Evolutionary conservation across 2,329 filamentous ascomycete genomes (phyloP).

Genomic region (Helotiales sp.): DNA sequence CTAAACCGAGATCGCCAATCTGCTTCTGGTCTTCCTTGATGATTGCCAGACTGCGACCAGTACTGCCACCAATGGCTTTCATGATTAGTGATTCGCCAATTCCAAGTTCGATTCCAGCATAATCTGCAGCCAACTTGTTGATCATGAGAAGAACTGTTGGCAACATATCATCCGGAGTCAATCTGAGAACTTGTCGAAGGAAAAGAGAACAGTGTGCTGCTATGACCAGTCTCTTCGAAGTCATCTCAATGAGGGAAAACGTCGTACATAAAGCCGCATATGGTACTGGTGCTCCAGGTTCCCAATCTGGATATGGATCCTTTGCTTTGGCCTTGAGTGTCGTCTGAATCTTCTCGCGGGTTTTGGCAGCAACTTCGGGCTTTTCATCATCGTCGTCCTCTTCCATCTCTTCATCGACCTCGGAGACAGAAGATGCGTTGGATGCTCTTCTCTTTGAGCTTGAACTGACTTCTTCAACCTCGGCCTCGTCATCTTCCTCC

Average conservation of each 20-base stretch:
- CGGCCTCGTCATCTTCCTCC: conserved; percentile 47
- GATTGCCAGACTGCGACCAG: conserved; percentile 82
- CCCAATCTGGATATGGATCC: conserved; percentile 95
- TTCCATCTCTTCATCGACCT: conserved; percentile 51
- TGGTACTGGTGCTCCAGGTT: conserved; percentile 83
- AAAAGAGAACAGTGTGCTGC: conserved; percentile 88
- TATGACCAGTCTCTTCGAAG: conserved; percentile 87
- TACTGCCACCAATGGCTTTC: conserved; percentile 96
- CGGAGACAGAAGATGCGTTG: conserved; percentile 50
- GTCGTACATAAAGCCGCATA: conserved; percentile 95
- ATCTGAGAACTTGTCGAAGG: conserved; percentile 87
- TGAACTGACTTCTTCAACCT: conserved; percentile 42
- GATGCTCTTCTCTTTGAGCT: conserved; percentile 39
- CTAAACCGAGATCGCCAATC: conserved; percentile 91
- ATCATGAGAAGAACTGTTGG: conserved; percentile 94
- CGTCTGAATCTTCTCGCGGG: conserved; percentile 79
- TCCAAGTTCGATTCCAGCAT: conserved; percentile 94
- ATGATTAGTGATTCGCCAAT: conserved; percentile 98
- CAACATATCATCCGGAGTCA: conserved; percentile 86
- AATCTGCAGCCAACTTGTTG: conserved; percentile 96
- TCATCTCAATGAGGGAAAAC: conserved; percentile 94
- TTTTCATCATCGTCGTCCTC: conserved; percentile 64
- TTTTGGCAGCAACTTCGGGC: conserved; percentile 73
- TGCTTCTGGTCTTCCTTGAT: conserved; percentile 97
- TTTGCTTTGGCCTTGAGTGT: conserved; percentile 71